Percentiles rank a stretch among this genome's conserved stretches.
phyloP scores from a whole-genome alignment of 192 early-diverging fungal species.

The Coemansia sp. region DNA sequence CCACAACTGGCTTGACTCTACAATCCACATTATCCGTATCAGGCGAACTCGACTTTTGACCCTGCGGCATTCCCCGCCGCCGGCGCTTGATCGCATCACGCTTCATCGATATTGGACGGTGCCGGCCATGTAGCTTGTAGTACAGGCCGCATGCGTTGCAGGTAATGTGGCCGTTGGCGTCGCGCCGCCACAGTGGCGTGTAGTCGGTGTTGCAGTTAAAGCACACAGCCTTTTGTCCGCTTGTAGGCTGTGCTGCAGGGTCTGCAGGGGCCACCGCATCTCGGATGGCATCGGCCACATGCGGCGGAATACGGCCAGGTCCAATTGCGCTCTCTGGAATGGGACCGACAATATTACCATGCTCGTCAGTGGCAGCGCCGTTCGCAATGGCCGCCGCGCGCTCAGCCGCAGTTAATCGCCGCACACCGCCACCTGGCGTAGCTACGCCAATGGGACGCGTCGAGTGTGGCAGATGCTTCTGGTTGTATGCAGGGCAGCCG shows the following conservation, averaged over 20 bases:
- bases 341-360: conserved; percentile 50
- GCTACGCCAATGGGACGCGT: conserved; percentile 16
- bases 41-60: background rate
- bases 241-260: background rate
- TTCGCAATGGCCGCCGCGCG: conserved; percentile 54
- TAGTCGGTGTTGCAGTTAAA: conserved; percentile 75
- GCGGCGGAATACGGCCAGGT: conserved; percentile 34
- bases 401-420: conserved; percentile 47
- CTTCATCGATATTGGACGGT: conserved; percentile 79
- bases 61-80: conserved; percentile 54
- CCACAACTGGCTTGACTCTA: background rate
- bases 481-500: conserved; percentile 76
- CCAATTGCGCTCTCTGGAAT: conserved; percentile 42
- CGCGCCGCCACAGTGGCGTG: conserved; percentile 79
- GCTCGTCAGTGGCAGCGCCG: conserved; percentile 51
- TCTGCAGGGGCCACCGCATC: background rate
- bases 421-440: conserved; percentile 10
- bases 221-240: conserved; percentile 43
- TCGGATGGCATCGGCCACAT: conserved; percentile 37
- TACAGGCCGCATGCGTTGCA: conserved; percentile 96
- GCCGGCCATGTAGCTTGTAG: conserved; percentile 76
- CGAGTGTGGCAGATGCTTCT: conserved; percentile 54
- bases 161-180: conserved; percentile 68
- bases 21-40: background rate
- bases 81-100: conserved; percentile 72